Base-by-base conservation (phyloP, 768 basidiomycete genomes). In the Lyophyllum decastes region DNA sequence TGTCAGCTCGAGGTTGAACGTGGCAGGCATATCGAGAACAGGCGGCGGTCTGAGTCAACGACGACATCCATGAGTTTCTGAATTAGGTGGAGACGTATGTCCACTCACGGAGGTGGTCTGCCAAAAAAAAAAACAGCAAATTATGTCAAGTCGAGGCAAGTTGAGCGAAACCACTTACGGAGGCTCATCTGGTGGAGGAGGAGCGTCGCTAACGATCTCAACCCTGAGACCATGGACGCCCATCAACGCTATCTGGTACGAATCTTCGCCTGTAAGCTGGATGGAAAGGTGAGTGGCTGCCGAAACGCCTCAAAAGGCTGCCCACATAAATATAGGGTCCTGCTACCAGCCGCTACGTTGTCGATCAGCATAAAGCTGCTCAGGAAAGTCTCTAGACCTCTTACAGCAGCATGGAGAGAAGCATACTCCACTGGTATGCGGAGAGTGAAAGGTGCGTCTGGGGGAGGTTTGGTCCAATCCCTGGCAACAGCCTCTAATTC, bases 351-450 rank as follows among this genome's bases (percentile, higher is more conserved):
- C 91, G 84, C 90, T 93, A 64, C 2, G 26, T 4, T 3, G 35
- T 6, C 14, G 22, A 46, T 62, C 7, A 59, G 58, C 1, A 44
- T 10, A 24, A n/a, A n/a, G 19, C 3, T 46, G 16, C 22, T 16
- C 3, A 7, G 19, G 17, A n/a, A 27, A 17, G 5, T 1, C n/a
- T 9, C 4, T 26, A 1, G 1, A 30, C 16, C 59, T 61, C 45
- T 68, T 68, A 94, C 91, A 47, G 91, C 87, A 52, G 92, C 92
- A 65, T 90, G 88, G 30, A 92, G 79, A 25, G 92, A 92, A 1
- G 90, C 92, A 72, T 82, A 93, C 71, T 94, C 92, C n/a, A 91
- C 87, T 2, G 92, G 92, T 0, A 94, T 84, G 24, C 92, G 89
- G 55, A 94, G 74, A 60, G 81, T 79, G 76, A 94, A 90, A 45